Conservation (phyloP, 2,329 filamentous ascomycete species). For the Leptodontidium sp. region DNA sequence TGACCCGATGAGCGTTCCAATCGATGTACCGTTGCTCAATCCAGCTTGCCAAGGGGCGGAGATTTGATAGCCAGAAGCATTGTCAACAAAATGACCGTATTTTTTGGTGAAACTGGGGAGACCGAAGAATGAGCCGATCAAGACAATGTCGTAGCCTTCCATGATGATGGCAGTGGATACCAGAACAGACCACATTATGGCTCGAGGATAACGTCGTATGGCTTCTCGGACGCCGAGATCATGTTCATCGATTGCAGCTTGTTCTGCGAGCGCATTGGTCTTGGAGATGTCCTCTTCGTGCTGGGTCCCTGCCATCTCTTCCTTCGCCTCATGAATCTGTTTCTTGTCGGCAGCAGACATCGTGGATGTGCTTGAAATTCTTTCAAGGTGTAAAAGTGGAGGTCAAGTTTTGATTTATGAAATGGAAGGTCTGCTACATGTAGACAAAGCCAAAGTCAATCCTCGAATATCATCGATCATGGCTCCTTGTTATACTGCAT, state of each 20-base stretch:
- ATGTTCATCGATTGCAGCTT: constrained; percentile 20
- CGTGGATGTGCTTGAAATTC: neutral
- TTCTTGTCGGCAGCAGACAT: neutral
- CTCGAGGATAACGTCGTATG: constrained; percentile 31
- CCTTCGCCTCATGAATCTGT: neutral
- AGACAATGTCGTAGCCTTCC: constrained; percentile 51
- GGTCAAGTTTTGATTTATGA: neutral
- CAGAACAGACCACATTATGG: constrained; percentile 46
- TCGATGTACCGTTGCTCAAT: constrained; percentile 50
- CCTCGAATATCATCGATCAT: too few relatives aligned
- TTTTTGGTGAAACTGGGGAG: constrained; percentile 43
- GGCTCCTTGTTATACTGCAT: constrained; percentile 5
- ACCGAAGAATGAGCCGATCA: constrained; percentile 48
- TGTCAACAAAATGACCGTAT: constrained; percentile 41
- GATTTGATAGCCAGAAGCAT: constrained; percentile 49
- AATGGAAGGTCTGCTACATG: neutral
- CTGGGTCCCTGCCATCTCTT: neutral
- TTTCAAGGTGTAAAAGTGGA: neutral
- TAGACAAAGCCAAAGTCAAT: neutral
- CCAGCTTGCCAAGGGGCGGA: constrained; percentile 53
- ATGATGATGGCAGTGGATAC: constrained; percentile 50
- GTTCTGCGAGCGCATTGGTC: constrained; percentile 2
- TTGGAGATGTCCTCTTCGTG: neutral
- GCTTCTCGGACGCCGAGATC: constrained; percentile 28
- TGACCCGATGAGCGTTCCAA: constrained; percentile 43